These are phyloP conservation scores for Brettanomyces sp. DNA, from an alignment of 805 yeast genomes.

Conservation along the genomic window DNA sequence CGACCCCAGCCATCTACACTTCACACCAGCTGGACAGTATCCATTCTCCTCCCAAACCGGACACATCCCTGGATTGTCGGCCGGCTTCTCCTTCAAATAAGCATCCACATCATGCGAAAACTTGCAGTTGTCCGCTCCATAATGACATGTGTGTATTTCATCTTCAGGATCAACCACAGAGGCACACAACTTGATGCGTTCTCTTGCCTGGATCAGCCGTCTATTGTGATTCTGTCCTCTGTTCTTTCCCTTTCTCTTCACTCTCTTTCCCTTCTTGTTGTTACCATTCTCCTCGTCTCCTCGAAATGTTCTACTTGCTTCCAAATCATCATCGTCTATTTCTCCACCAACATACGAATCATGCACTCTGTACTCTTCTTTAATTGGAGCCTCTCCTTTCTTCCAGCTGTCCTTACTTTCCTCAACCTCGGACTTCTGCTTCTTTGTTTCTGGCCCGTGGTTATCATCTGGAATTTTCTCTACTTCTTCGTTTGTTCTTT, in stretches of 20 bases:
- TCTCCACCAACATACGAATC: not conserved
- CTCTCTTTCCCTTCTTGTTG: conserved; percentile 29
- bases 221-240: conserved; percentile 83
- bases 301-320: conserved; percentile 26
- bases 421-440: not conserved
- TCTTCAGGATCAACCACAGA: conserved; percentile 47
- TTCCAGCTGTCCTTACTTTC: not conserved
- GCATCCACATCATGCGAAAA: conserved; percentile 64
- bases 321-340: conserved; percentile 36
- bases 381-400: conserved; percentile 70
- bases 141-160: conserved; percentile 37
- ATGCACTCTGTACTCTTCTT: conserved; percentile 48
- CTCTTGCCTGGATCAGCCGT: conserved; percentile 62
- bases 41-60: conserved; percentile 82
- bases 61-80: conserved; percentile 68
- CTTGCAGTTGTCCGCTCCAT: conserved; percentile 65
- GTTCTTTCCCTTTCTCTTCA: conserved; percentile 31
- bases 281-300: conserved; percentile 12
- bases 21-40: conserved; percentile 84
- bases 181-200: conserved; percentile 56
- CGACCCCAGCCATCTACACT: conserved; percentile 81
- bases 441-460: not conserved
- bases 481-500: not conserved
- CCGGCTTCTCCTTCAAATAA: conserved; percentile 58
- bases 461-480: not conserved